These are phyloP conservation scores for Incumbomyces delicatus DNA, from an alignment of 2,329 filamentous ascomycete species.

Conservation along the genomic window DNA sequence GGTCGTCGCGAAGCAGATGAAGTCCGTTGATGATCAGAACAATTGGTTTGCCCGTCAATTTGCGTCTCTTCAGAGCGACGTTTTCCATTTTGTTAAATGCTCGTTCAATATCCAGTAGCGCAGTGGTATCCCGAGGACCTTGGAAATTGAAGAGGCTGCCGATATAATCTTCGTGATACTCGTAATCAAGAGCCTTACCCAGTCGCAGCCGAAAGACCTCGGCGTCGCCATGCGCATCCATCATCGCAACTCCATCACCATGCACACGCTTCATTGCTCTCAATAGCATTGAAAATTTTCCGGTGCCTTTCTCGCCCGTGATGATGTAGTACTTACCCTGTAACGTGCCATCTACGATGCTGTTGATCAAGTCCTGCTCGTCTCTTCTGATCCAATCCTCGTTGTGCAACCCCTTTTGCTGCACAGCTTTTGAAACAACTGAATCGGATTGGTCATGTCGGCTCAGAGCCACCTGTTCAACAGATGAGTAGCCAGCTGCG, in stretches of 20 bases:
- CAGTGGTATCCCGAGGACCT: conserved; percentile 82
- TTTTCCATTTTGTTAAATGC: conserved; percentile 98
- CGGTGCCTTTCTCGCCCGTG: conserved; percentile 90
- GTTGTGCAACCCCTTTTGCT: conserved; percentile 18
- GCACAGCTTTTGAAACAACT: conserved; percentile 22
- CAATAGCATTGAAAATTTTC: conserved; percentile 92
- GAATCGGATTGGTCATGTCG: conserved; percentile 15
- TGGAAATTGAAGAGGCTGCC: conserved; percentile 90
- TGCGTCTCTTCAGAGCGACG: conserved; percentile 62
- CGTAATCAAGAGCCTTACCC: conserved; percentile 88
- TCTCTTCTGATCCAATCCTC: conserved; percentile 74
- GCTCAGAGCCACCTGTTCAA: conserved; percentile 57
- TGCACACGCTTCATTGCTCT: conserved; percentile 91
- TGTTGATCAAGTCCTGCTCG: conserved; percentile 71
- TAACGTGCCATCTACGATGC: conserved; percentile 62
- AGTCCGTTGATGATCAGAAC: conserved; percentile 92
- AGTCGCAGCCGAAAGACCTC: conserved; percentile 91
- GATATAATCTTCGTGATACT: conserved; percentile 90
- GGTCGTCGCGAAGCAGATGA: conserved; percentile 81
- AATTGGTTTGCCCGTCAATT: conserved; percentile 50
- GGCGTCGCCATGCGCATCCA: conserved; percentile 87
- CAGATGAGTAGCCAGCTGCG: conserved; percentile 77
- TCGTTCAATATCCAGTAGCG: conserved; percentile 86
- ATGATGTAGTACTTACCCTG: conserved; percentile 83
- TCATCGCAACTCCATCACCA: conserved; percentile 83